phyloP scores from a whole-genome alignment of 805 yeast species.

The Metschnikowia lachancei region DNA sequence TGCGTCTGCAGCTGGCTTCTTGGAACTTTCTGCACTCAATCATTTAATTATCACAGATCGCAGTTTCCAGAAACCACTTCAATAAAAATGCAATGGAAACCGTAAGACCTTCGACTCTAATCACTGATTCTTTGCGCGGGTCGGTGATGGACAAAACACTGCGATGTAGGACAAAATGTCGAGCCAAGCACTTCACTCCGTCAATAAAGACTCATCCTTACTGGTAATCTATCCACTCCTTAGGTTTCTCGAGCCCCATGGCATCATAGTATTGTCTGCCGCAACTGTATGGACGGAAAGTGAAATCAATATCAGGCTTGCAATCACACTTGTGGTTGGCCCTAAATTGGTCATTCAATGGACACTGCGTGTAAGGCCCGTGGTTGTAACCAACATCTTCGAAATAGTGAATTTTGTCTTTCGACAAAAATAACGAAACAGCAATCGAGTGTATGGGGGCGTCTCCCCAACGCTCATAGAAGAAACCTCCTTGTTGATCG shows the following conservation, averaged over 20 bases:
- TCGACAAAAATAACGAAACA: slow-evolving; percentile 71
- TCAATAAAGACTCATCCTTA: neutral
- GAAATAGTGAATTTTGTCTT: slow-evolving; percentile 69
- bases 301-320: slow-evolving; percentile 67
- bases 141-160: no score
- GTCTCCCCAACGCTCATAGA: slow-evolving; percentile 91
- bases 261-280: slow-evolving; percentile 59
- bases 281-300: slow-evolving; percentile 75
- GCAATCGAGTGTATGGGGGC: slow-evolving; percentile 92
- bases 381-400: slow-evolving; percentile 84
- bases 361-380: slow-evolving; percentile 79
- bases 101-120: no score
- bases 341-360: slow-evolving; percentile 60
- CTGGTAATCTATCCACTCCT: slow-evolving; percentile 62
- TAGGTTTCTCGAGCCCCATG: slow-evolving; percentile 56
- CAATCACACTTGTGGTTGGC: slow-evolving; percentile 66
- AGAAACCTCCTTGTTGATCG: slow-evolving; percentile 73
- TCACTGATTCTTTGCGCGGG: no score
- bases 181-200: no score
- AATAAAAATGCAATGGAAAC: no score
- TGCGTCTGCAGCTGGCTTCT: no score
- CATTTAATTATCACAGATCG: no score
- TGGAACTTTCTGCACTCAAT: no score
- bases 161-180: no score
- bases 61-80: no score